phyloP scores from a whole-genome alignment of 2,329 filamentous ascomycete genomes.

The Phyllosticta citribraziliensis region DNA sequence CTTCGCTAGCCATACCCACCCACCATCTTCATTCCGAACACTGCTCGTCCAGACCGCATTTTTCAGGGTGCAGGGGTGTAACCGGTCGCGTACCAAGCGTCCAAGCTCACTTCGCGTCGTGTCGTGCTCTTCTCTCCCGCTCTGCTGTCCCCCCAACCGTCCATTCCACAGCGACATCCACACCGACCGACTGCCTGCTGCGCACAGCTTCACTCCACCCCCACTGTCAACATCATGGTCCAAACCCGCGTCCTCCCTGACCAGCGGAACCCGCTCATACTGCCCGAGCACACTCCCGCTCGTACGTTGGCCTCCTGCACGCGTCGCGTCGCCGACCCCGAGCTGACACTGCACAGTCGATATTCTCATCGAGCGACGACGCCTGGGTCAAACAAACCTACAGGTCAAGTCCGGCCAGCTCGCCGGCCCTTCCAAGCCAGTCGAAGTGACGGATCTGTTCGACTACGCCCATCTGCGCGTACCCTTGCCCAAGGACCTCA shows the following conservation, averaged over 20 bases:
- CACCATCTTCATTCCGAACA: too few species aligned
- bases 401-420: constrained; percentile 68
- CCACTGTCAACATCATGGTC: constrained; percentile 19
- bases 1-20: too few species aligned
- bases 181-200: background rate
- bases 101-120: too few species aligned
- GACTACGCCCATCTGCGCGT: constrained; percentile 95
- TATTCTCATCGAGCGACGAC: constrained; percentile 66
- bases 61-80: too few species aligned
- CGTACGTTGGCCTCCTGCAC: constrained; percentile 42
- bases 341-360: constrained; percentile 27
- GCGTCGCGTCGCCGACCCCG: background rate
- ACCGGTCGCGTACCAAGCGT: too few species aligned
- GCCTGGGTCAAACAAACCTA: constrained; percentile 86
- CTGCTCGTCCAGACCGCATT: too few species aligned
- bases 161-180: too few species aligned
- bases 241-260: constrained; percentile 44
- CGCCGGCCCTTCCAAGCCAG: constrained; percentile 56
- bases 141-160: too few species aligned
- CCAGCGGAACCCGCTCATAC: constrained; percentile 56
- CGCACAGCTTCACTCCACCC: background rate
- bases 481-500: constrained; percentile 81
- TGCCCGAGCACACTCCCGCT: constrained; percentile 49
- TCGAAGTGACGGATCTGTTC: constrained; percentile 74
- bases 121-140: too few species aligned